Percentiles rank a stretch among this genome's conserved stretches.
phyloP scores from a whole-genome alignment of 345 rosid species.

The Cardamine resedifolia region DNA sequence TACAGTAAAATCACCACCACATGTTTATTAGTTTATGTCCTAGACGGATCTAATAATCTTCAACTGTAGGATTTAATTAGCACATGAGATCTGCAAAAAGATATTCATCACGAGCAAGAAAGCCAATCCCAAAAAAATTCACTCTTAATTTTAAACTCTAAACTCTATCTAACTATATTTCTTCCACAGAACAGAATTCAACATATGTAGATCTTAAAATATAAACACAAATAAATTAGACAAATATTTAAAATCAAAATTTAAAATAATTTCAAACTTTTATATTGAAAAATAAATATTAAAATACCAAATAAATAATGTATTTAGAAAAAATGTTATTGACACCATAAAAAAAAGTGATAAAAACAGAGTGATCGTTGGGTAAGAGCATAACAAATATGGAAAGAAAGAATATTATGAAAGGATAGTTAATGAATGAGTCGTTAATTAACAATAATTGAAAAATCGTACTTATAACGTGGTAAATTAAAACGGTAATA shows the following conservation, averaged over 20 bases:
- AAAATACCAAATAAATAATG: too few relatives aligned
- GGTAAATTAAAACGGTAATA: constrained; percentile 6
- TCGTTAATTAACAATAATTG: background rate
- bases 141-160: too few relatives aligned
- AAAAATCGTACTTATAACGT: background rate
- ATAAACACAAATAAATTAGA: background rate
- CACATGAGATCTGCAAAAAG: background rate
- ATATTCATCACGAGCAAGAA: background rate
- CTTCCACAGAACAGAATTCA: background rate
- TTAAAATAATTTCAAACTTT: too few relatives aligned
- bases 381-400: background rate
- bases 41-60: background rate
- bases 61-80: background rate
- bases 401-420: background rate
- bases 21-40: background rate
- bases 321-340: too few relatives aligned
- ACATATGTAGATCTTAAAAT: too few relatives aligned
- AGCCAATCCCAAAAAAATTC: background rate
- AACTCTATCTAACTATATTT: background rate
- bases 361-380: background rate
- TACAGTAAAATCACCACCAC: background rate
- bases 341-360: background rate
- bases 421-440: background rate
- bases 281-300: too few relatives aligned
- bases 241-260: too few relatives aligned